A percentile compares a stretch with the other conserved stretches of the same genome.
phyloP scores from a whole-genome alignment of 805 yeast species.

The Candida pseudoglaebosa region DNA sequence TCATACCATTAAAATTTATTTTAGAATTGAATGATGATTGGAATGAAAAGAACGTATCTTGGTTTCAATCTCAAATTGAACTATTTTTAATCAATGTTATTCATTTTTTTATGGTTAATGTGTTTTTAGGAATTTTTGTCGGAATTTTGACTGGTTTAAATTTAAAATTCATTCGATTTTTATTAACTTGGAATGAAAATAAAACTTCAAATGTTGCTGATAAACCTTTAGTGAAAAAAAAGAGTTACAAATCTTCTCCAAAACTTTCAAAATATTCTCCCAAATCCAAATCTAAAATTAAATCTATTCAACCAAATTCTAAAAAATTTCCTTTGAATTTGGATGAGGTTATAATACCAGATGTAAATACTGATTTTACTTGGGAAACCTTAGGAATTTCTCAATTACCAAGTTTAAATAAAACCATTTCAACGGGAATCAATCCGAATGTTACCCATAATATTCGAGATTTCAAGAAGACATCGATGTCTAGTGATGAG shows the following conservation, averaged over 20 bases:
- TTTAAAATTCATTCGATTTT: slow-evolving; percentile 7
- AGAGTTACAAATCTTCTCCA: not conserved
- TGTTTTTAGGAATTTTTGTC: slow-evolving; percentile 10
- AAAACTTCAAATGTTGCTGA: not conserved
- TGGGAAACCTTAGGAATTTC: slow-evolving; percentile 2
- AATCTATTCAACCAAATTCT: not conserved
- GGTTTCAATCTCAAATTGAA: slow-evolving; percentile 9
- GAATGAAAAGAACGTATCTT: slow-evolving; percentile 1
- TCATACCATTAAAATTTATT: slow-evolving; percentile 8
- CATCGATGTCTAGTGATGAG: not conserved
- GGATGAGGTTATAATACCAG: not conserved
- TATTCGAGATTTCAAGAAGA: slow-evolving; percentile 1
- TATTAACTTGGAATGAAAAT: slow-evolving; percentile 6
- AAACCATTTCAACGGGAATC: slow-evolving; percentile 3
- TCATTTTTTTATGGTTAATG: slow-evolving; percentile 10
- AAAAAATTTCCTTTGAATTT: not conserved
- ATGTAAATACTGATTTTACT: not conserved
- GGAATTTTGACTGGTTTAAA: slow-evolving; percentile 9
- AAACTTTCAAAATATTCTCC: no score
- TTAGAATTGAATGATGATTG: slow-evolving; percentile 9
- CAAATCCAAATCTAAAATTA: no score
- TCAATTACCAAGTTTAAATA: slow-evolving; percentile 2
- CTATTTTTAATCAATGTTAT: slow-evolving; percentile 8
- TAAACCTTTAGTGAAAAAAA: not conserved
- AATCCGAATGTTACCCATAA: slow-evolving; percentile 4